A percentile compares a stretch with the other conserved stretches of the same genome.
phyloP scores from a whole-genome alignment of 495 filamentous ascomycete genomes.

The Podospora comata region DNA sequence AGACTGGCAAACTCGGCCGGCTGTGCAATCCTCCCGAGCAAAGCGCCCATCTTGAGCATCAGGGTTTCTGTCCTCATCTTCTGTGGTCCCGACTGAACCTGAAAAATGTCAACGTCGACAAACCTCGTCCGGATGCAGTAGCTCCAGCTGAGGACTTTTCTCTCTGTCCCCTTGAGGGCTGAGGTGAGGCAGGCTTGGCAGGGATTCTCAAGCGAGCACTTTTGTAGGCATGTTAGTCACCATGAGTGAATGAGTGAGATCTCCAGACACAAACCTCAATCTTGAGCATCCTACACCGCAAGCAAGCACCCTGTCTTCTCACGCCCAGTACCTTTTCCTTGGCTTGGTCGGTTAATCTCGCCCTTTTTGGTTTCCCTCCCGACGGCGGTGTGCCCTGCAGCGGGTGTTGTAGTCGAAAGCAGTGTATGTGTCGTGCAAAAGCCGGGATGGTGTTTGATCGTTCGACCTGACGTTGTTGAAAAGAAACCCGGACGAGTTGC shows the following conservation, averaged over 20 bases:
- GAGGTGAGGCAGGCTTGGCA: slow-evolving; percentile 28
- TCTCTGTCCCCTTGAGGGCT: slow-evolving; percentile 24
- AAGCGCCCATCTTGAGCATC: slow-evolving; percentile 24
- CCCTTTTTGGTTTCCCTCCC: slow-evolving; percentile 31
- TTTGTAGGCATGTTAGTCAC: background rate
- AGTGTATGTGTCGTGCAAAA: slow-evolving; percentile 23
- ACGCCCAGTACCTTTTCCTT: slow-evolving; percentile 65
- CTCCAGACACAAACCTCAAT: slow-evolving; percentile 33
- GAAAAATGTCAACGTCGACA: slow-evolving; percentile 34
- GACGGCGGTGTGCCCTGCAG: background rate
- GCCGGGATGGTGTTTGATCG: background rate
- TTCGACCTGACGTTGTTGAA: background rate
- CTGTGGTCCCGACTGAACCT: background rate
- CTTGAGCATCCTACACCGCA: slow-evolving; percentile 70
- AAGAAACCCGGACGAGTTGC: background rate
- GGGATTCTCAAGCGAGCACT: slow-evolving; percentile 31
- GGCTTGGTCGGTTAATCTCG: slow-evolving; percentile 55
- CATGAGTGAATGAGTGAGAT: background rate
- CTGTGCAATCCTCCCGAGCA: slow-evolving; percentile 30
- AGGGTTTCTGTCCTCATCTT: slow-evolving; percentile 30
- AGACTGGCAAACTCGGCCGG: slow-evolving; percentile 25
- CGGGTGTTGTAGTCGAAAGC: slow-evolving; percentile 18
- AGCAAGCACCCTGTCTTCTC: slow-evolving; percentile 67
- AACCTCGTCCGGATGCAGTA: slow-evolving; percentile 29
- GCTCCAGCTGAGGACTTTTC: slow-evolving; percentile 29